A percentile compares a stretch with the other conserved stretches of the same genome.
Evolutionary conservation across 129 eudicot genomes (phyloP).

Genomic region (Flaveria brownii): DNA sequence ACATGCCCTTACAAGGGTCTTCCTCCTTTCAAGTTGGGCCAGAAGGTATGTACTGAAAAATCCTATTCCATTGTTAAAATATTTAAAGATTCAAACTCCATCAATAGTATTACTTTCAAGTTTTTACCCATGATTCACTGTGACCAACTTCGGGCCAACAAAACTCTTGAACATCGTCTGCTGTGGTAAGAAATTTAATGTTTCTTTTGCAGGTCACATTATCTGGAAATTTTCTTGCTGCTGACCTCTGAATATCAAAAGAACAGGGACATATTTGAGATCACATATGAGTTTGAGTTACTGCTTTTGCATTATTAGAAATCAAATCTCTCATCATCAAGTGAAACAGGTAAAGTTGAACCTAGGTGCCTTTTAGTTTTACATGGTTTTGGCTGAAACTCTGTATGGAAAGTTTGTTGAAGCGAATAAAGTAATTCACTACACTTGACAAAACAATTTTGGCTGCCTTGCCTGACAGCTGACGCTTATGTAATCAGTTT

Average conservation of each 20-base stretch:
- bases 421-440: background rate
- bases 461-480: no score
- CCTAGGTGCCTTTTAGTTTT: background rate
- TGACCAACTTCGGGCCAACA: background rate
- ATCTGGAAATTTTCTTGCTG: conserved; percentile 58
- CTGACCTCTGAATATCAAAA: conserved; percentile 45
- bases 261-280: background rate
- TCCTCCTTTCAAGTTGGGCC: conserved; percentile 77
- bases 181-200: background rate
- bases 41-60: conserved; percentile 52
- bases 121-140: background rate
- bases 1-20: conserved; percentile 94
- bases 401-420: background rate
- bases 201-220: conserved; percentile 54
- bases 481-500: no score
- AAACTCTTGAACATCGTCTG: background rate
- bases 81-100: background rate
- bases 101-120: background rate
- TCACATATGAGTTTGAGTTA: background rate
- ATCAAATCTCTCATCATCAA: background rate
- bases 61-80: background rate
- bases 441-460: background rate
- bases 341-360: background rate
- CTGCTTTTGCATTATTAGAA: background rate
- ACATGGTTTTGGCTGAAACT: background rate